These are phyloP conservation scores for Omphalotus guepiniiformis DNA, from an alignment of 768 basidiomycete genomes.

Conservation along the genomic window DNA sequence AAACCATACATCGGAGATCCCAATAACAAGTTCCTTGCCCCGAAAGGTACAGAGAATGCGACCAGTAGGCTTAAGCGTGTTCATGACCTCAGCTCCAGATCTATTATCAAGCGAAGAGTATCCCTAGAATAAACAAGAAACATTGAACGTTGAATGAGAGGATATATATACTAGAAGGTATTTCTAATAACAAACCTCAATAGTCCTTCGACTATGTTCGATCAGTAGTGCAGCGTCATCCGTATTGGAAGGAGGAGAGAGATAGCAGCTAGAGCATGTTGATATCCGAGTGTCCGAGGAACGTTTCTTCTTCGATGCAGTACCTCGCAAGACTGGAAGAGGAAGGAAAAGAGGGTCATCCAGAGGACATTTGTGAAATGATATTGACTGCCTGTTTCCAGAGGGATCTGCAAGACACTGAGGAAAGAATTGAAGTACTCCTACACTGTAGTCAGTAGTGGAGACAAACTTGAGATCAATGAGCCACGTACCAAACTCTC, in stretches of 20 bases:
- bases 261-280: background rate
- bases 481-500: background rate
- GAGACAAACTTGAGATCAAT: background rate
- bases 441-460: background rate
- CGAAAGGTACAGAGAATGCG: background rate
- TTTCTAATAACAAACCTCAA: background rate
- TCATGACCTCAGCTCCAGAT: background rate
- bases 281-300: no score
- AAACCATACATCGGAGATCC: background rate
- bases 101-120: background rate
- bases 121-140: background rate
- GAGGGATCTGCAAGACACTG: background rate
- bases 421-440: background rate
- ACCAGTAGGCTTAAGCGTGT: background rate
- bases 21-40: conserved; percentile 1
- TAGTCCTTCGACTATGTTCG: background rate
- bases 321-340: background rate
- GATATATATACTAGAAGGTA: no score
- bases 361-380: background rate
- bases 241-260: background rate
- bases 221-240: background rate
- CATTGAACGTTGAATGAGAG: no score
- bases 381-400: background rate
- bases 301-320: background rate
- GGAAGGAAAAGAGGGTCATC: background rate